These are phyloP conservation scores for Colletotrichum ledebouriae DNA, from an alignment of 2,329 filamentous ascomycete species.

Conservation along the genomic window DNA sequence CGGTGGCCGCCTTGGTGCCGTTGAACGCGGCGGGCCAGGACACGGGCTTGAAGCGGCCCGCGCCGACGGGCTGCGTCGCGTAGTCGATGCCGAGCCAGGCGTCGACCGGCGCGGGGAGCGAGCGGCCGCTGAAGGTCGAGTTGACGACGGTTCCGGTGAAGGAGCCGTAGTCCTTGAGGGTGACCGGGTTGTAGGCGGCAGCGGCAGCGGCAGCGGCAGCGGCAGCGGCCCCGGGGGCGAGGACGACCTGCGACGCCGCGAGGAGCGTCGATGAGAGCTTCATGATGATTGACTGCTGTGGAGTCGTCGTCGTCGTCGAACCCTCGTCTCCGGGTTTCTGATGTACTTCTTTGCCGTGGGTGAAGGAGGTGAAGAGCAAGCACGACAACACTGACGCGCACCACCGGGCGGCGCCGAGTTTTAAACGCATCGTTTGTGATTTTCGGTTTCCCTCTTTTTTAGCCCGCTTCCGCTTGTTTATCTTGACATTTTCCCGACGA, in stretches of 20 bases:
- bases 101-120: conserved; percentile 54
- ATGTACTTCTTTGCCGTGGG: conserved; percentile 14
- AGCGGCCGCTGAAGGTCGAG: conserved; percentile 50
- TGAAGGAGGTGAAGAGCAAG: conserved; percentile 25
- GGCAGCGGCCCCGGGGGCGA: conserved; percentile 11
- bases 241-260: conserved; percentile 29
- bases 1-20: conserved; percentile 53
- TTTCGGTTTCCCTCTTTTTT: not conserved
- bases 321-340: conserved; percentile 18
- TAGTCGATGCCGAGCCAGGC: conserved; percentile 64
- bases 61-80: conserved; percentile 56
- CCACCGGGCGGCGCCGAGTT: conserved; percentile 5
- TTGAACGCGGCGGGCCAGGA: conserved; percentile 56
- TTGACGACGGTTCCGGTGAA: conserved; percentile 56
- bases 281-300: conserved; percentile 1
- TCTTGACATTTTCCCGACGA: conserved; percentile 20
- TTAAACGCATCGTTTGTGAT: conserved; percentile 23
- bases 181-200: conserved; percentile 42
- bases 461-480: conserved; percentile 3
- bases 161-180: conserved; percentile 55
- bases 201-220: conserved; percentile 6
- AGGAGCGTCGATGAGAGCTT: conserved; percentile 35
- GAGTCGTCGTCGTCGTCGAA: not conserved
- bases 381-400: not conserved
- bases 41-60: conserved; percentile 56